These are phyloP conservation scores for Penicillium sclerotiorum DNA, from an alignment of 2,329 filamentous ascomycete species.

Conservation along the genomic window DNA sequence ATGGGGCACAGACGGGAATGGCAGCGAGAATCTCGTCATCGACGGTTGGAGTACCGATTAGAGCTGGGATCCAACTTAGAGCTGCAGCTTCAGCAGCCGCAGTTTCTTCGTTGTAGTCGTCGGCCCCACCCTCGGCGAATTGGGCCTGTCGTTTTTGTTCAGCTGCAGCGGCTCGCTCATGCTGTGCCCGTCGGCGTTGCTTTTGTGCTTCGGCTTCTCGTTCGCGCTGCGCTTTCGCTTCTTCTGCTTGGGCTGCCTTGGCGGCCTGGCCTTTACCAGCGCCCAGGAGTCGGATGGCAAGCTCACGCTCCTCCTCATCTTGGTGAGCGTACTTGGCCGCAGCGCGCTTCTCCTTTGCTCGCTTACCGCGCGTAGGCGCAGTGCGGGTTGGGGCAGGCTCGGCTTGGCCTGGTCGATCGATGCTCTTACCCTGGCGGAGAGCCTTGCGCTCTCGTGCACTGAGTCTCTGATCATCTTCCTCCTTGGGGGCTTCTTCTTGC, in stretches of 20 bases:
- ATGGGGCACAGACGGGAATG: conserved; percentile 65
- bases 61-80: conserved; percentile 61
- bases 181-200: conserved; percentile 77
- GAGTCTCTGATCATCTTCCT: conserved; percentile 29
- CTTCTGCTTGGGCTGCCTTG: conserved; percentile 62
- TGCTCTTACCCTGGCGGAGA: conserved; percentile 33
- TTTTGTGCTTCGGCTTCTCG: conserved; percentile 71
- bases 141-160: conserved; percentile 69
- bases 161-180: conserved; percentile 70
- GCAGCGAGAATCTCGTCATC: conserved; percentile 74
- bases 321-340: conserved; percentile 89
- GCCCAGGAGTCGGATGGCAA: conserved; percentile 86
- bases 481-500: conserved; percentile 26
- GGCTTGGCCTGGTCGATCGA: conserved; percentile 21
- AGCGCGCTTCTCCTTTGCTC: conserved; percentile 81
- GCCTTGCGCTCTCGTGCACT: conserved; percentile 49
- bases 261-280: conserved; percentile 59
- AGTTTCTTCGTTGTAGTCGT: conserved; percentile 60
- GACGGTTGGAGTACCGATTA: conserved; percentile 75
- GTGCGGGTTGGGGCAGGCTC: conserved; percentile 25
- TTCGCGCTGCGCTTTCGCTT: conserved; percentile 68
- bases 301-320: conserved; percentile 86
- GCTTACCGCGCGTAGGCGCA: conserved; percentile 67
- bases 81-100: conserved; percentile 50
- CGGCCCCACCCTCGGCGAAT: conserved; percentile 68